Conservation (phyloP, 805 yeast genomes). For the Nakazawaea sp. region DNA sequence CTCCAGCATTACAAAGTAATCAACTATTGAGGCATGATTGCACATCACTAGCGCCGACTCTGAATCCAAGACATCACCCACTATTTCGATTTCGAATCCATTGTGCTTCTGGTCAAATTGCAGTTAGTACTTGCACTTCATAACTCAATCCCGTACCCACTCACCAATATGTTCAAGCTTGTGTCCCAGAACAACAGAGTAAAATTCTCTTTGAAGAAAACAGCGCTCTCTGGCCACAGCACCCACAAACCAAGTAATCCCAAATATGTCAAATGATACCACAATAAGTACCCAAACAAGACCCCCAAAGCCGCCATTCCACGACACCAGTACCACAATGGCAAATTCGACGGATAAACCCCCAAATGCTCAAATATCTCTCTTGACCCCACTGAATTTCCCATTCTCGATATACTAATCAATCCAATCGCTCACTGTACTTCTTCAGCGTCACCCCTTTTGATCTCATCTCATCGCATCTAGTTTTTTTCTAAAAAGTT, state of each 20-base stretch:
- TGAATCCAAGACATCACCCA: constrained; percentile 36
- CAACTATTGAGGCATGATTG: constrained; percentile 68
- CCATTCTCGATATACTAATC: not conserved
- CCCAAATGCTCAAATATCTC: constrained; percentile 30
- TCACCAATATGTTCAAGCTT: constrained; percentile 24
- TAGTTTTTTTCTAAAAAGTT: too few species aligned
- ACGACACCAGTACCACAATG: too few species aligned
- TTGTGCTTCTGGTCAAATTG: constrained; percentile 20
- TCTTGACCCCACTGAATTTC: not conserved
- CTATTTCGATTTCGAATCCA: constrained; percentile 27
- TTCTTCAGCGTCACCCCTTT: not conserved
- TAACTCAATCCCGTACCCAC: constrained; percentile 7
- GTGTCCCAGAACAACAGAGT: constrained; percentile 24
- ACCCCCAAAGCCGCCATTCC: too few species aligned
- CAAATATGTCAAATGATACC: too few species aligned
- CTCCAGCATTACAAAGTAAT: constrained; percentile 47
- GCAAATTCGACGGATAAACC: too few species aligned
- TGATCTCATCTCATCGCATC: constrained; percentile 1
- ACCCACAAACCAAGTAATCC: too few species aligned
- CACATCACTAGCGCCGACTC: constrained; percentile 26
- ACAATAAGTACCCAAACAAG: too few species aligned
- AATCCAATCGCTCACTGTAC: not conserved
- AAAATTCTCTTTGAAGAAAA: too few species aligned
- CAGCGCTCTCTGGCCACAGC: too few species aligned
- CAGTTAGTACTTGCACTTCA: constrained; percentile 6